These are phyloP conservation scores for Fraxinus angustifolia DNA, from an alignment of 305 asterid species.

Conservation along the genomic window DNA sequence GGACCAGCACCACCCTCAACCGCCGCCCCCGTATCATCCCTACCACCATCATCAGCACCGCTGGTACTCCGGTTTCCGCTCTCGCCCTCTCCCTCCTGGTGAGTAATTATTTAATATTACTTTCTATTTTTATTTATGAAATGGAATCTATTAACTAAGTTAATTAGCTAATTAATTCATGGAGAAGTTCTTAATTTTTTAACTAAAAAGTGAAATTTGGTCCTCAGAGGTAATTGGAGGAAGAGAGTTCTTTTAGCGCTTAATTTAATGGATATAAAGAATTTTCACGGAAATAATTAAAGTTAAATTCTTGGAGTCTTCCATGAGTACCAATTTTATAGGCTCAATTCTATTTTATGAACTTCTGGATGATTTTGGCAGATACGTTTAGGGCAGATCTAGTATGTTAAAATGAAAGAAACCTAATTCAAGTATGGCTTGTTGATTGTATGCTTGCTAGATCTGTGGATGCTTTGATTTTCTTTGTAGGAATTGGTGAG, in stretches of 20 bases:
- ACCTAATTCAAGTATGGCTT: background rate
- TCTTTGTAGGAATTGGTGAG: background rate
- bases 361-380: conserved; percentile 1
- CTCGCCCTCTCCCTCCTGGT: conserved; percentile 73
- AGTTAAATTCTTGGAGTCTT: conserved; percentile 11
- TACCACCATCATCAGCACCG: conserved; percentile 41
- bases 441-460: conserved; percentile 14
- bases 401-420: conserved; percentile 18
- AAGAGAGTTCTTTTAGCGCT: conserved; percentile 4
- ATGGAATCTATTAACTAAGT: background rate
- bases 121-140: background rate
- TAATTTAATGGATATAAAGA: conserved; percentile 3
- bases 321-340: conserved; percentile 8
- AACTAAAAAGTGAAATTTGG: background rate
- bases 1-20: conserved; percentile 54
- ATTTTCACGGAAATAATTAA: background rate
- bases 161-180: background rate
- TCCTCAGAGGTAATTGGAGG: background rate
- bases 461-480: conserved; percentile 24
- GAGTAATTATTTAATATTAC: conserved; percentile 24
- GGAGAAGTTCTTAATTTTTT: conserved; percentile 3
- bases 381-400: conserved; percentile 52
- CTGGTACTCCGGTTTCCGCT: conserved; percentile 62
- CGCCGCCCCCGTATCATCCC: conserved; percentile 36
- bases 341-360: background rate